Evolutionary conservation across 1,139 yeast species (phyloP).

Genomic region (Maudiozyma humilis): DNA sequence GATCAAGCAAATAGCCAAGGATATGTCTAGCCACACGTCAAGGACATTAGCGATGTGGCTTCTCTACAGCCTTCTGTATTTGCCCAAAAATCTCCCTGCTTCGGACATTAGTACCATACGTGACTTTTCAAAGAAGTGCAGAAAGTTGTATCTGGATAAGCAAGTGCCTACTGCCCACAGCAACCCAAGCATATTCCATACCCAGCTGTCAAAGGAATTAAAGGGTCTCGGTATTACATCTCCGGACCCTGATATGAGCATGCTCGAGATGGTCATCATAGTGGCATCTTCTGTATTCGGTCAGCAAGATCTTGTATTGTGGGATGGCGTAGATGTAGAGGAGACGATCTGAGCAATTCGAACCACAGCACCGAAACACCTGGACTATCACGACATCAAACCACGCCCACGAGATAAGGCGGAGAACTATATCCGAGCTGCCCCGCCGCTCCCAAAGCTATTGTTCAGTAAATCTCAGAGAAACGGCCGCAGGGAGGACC

Average conservation of each 20-base stretch:
- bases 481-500: too few relatives aligned
- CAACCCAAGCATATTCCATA: background rate
- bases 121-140: constrained; percentile 24
- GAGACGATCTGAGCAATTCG: too few relatives aligned
- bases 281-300: constrained; percentile 20
- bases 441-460: background rate
- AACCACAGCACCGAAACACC: too few relatives aligned
- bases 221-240: background rate
- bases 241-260: constrained; percentile 10
- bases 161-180: background rate
- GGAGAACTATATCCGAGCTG: background rate
- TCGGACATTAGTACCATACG: constrained; percentile 22
- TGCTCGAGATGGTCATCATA: constrained; percentile 15
- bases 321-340: background rate
- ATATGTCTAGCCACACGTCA: constrained; percentile 4
- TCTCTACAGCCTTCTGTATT: constrained; percentile 20
- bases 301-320: constrained; percentile 18
- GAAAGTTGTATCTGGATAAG: constrained; percentile 4
- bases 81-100: constrained; percentile 24
- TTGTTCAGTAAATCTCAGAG: background rate
- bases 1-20: constrained; percentile 20
- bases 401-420: too few relatives aligned
- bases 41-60: constrained; percentile 22
- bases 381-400: too few relatives aligned
- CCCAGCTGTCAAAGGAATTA: constrained; percentile 3